Evolutionary conservation across 2,329 filamentous ascomycete genomes (phyloP), one percentile per base, ranked within the genome.

Genomic region (Arthrobotrys sphaeroides): DNA sequence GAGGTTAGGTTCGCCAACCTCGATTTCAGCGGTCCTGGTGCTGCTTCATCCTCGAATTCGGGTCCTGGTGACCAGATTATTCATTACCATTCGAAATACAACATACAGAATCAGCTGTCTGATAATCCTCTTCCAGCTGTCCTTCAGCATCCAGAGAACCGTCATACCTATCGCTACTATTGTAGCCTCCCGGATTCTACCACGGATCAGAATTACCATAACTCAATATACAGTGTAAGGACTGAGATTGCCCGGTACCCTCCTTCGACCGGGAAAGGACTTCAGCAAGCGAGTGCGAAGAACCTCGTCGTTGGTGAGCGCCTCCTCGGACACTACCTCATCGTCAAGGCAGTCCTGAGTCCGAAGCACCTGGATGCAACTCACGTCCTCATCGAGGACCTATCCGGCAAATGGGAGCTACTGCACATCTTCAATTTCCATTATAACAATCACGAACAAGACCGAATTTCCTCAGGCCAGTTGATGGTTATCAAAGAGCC

Each of bases 401-500:
- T 69, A 5, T 24, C 10, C 2, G 72, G 72, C 5, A 31, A 55
- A 24, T 75, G 72, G 72, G 55, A 53, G 10, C 13, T 69, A 12
- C 24, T 75, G n/a, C 57, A 75, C 26, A 47, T 75, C 3, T 75
- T 75, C 40, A 33, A 75, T 18, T 69, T 64, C 31, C 64, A 47
- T 2, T 69, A 53, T 26, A 60, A 20, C 2, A 68, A 75, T 10
- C 64, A 75, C 38, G 12, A 12, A 3, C 57, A 59, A 12, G 72
- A 75, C 16, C 36, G 72, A 22, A 53, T 75, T 9, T 18, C 13
- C 4, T 20, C 59, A 28, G 72, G 72, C 1, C 72, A 75, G 33
- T 31, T 75, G 28, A 45, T 75, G 57, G 18, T 75, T 7, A 57
- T 75, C 57, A 75, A 69, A 28, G 72, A 75, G n/a, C 72, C 72